A percentile compares a stretch with the other conserved stretches of the same genome.
Evolutionary conservation across 2,329 filamentous ascomycete genomes (phyloP).

Genomic region (Fusarium sp.): DNA sequence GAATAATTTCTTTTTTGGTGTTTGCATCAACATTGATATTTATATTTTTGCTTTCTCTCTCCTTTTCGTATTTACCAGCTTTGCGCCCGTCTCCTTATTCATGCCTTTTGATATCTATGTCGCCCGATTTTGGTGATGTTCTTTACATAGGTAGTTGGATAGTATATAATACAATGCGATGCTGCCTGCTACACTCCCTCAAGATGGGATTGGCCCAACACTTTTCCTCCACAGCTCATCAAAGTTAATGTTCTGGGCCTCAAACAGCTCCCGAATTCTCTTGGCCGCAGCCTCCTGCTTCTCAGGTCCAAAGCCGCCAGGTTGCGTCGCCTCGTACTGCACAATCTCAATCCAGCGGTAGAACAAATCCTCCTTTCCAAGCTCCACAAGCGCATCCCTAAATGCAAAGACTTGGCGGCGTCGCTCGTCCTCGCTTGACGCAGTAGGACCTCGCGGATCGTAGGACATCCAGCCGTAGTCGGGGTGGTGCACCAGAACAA

Average conservation of each 20-base stretch:
- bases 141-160: neutral
- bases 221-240: slow-evolving; percentile 76
- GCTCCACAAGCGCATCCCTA: slow-evolving; percentile 73
- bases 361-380: slow-evolving; percentile 89
- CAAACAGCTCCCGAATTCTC: slow-evolving; percentile 78
- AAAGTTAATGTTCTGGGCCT: slow-evolving; percentile 79
- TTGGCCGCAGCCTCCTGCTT: slow-evolving; percentile 74
- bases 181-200: neutral
- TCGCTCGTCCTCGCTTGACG: slow-evolving; percentile 66
- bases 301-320: slow-evolving; percentile 79
- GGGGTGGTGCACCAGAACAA: slow-evolving; percentile 73
- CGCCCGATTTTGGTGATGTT: neutral
- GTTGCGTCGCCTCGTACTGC: slow-evolving; percentile 81
- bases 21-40: neutral
- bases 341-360: slow-evolving; percentile 93
- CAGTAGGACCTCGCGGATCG: slow-evolving; percentile 65
- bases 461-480: slow-evolving; percentile 70
- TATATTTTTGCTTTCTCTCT: neutral
- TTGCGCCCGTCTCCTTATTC: neutral
- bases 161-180: neutral
- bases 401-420: slow-evolving; percentile 80
- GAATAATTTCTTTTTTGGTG: slow-evolving; percentile 6
- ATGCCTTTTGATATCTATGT: neutral
- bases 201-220: slow-evolving; percentile 10
- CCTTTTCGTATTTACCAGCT: neutral